Conservation (phyloP, 306 rosid genomes). For the Dryas octopetala region DNA sequence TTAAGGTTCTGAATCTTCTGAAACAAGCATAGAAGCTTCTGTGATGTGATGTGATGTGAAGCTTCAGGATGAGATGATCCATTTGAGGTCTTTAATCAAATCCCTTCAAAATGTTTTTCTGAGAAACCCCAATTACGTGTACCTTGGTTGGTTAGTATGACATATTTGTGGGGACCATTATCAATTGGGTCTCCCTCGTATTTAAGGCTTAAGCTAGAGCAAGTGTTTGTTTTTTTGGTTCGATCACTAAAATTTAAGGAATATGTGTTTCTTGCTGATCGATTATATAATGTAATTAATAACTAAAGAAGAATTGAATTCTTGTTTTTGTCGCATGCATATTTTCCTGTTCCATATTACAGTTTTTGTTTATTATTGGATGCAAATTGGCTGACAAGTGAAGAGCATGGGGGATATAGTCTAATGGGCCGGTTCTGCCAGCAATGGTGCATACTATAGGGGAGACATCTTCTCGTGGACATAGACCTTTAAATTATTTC, state of each 20-base stretch:
- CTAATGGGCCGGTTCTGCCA: slow-evolving; percentile 18
- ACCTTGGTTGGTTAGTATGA: too few relatives aligned
- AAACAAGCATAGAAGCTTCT: neutral
- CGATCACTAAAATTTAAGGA: neutral
- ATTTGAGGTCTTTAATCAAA: neutral
- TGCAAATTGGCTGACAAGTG: slow-evolving; percentile 19
- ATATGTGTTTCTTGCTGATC: neutral
- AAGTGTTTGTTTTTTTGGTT: neutral
- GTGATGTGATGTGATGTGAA: neutral
- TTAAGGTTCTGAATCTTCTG: slow-evolving; percentile 1
- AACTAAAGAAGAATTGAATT: neutral
- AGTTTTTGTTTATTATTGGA: neutral
- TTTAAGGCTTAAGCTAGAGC: neutral
- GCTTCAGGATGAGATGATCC: neutral
- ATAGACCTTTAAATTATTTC: neutral
- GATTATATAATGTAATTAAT: too few relatives aligned
- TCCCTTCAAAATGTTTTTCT: neutral
- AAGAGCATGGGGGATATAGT: neutral
- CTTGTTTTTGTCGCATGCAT: neutral
- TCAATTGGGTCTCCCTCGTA: neutral
- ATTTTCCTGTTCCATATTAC: neutral
- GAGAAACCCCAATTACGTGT: neutral
- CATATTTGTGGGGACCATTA: too few relatives aligned
- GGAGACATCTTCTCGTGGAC: slow-evolving; percentile 27
- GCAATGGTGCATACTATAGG: slow-evolving; percentile 8